phyloP scores from a whole-genome alignment of 768 basidiomycete species.

The Favolaschia claudopus region DNA sequence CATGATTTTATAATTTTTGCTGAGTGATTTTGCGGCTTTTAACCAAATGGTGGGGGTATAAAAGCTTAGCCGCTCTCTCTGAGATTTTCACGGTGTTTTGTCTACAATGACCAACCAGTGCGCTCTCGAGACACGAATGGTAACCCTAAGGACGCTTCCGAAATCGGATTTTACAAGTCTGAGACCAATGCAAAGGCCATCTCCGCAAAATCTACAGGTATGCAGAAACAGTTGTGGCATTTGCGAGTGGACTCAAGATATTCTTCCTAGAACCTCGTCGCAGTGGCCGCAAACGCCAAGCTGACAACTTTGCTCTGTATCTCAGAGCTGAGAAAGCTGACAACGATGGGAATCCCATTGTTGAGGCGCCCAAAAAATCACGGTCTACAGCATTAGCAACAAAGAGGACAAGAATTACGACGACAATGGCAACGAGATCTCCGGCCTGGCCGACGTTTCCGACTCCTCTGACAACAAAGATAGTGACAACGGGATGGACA shows the following conservation, averaged over 20 bases:
- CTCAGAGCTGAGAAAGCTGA: not conserved
- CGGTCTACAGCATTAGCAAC: not conserved
- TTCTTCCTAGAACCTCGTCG: too few relatives aligned
- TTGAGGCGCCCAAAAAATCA: too few relatives aligned
- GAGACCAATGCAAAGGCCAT: not conserved
- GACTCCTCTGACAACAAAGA: not conserved
- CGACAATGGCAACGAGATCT: too few relatives aligned
- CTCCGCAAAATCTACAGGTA: not conserved
- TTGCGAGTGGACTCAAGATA: not conserved
- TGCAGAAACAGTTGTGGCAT: not conserved
- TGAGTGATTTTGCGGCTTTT: too few relatives aligned
- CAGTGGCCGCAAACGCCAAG: too few relatives aligned
- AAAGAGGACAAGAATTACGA: not conserved
- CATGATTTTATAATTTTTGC: too few relatives aligned
- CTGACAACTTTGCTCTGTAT: not conserved
- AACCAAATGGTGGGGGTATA: too few relatives aligned
- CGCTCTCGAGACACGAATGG: not conserved
- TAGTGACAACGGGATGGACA: not conserved
- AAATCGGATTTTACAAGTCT: not conserved
- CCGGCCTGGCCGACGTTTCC: not conserved
- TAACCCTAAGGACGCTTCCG: not conserved
- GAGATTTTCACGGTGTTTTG: too few relatives aligned
- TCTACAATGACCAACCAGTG: not conserved
- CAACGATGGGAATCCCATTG: not conserved
- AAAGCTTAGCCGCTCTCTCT: too few relatives aligned